Conservation (phyloP, 805 yeast species). For the Ogataea populi-albae region DNA sequence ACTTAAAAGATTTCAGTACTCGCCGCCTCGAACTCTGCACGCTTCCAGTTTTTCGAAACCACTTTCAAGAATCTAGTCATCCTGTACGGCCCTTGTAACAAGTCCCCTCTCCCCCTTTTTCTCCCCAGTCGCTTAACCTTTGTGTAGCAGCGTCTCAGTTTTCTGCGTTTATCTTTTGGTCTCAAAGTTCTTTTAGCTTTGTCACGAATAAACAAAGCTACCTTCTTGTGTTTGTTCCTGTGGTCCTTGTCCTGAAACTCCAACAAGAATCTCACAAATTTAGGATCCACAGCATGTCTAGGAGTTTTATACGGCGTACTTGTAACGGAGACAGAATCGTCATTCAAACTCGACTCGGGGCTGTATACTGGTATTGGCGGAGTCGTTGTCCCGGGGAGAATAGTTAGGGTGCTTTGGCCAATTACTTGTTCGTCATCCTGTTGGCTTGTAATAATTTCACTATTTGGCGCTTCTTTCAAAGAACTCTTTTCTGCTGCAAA, state of each 20-base stretch:
- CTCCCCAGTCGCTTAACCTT: too few species aligned
- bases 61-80: conserved; percentile 8
- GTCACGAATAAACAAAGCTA: too few species aligned
- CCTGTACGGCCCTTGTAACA: too few species aligned
- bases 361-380: conserved; percentile 18
- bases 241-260: conserved; percentile 3
- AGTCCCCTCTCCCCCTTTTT: too few species aligned
- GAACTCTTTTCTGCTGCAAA: not conserved
- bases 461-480: not conserved
- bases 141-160: too few species aligned
- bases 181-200: too few species aligned
- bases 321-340: conserved; percentile 15
- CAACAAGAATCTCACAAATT: conserved; percentile 11
- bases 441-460: not conserved
- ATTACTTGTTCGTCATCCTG: conserved; percentile 8
- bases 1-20: too few species aligned
- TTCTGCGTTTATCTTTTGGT: too few species aligned
- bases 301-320: conserved; percentile 18
- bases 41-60: conserved; percentile 9
- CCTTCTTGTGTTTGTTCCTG: conserved; percentile 11
- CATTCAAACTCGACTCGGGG: conserved; percentile 15
- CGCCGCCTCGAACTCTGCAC: conserved; percentile 12
- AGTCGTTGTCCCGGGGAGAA: conserved; percentile 20
- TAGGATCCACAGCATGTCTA: not conserved
- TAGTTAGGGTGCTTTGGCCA: conserved; percentile 19